Evolutionary conservation across 2,329 filamentous ascomycete genomes (phyloP).

Genomic region (Onygenales sp.): DNA sequence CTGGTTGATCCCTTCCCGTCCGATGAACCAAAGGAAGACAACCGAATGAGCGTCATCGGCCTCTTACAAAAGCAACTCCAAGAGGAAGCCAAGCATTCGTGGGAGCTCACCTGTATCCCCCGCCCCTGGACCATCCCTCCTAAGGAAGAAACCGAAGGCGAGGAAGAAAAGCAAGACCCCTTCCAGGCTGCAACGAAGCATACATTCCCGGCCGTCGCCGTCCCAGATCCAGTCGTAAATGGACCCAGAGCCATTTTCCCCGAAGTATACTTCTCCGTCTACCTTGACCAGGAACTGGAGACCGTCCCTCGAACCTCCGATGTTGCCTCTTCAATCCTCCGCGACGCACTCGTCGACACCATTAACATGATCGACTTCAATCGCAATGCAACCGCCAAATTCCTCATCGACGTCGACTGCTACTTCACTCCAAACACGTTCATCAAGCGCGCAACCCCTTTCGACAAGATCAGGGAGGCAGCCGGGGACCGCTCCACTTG

Average conservation of each 20-base stretch:
- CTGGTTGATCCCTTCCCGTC: constrained; percentile 75
- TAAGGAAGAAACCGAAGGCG: constrained; percentile 35
- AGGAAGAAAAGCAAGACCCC: constrained; percentile 43
- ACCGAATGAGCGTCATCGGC: constrained; percentile 63
- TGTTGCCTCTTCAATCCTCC: constrained; percentile 72
- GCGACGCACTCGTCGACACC: constrained; percentile 80
- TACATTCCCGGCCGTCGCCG: constrained; percentile 61
- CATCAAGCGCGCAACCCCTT: constrained; percentile 83
- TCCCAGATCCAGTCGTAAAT: constrained; percentile 66
- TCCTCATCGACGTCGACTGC: constrained; percentile 86
- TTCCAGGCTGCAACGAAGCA: constrained; percentile 58
- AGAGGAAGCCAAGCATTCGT: constrained; percentile 61
- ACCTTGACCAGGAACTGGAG: constrained; percentile 73
- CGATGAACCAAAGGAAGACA: constrained; percentile 41
- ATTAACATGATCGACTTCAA: constrained; percentile 94
- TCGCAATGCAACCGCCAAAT: constrained; percentile 74
- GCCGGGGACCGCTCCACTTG: constrained; percentile 63
- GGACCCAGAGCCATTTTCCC: constrained; percentile 75
- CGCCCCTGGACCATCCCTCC: constrained; percentile 40
- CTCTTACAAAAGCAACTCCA: constrained; percentile 81
- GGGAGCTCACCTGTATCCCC: constrained; percentile 60
- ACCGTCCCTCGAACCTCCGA: constrained; percentile 71
- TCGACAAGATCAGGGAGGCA: constrained; percentile 69
- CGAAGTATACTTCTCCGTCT: constrained; percentile 90
- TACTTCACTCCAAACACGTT: constrained; percentile 88